Evolutionary conservation across 192 early-diverging fungal genomes (phyloP), one percentile per base, ranked within the genome.

Genomic region (Umbelopsis sp.): DNA sequence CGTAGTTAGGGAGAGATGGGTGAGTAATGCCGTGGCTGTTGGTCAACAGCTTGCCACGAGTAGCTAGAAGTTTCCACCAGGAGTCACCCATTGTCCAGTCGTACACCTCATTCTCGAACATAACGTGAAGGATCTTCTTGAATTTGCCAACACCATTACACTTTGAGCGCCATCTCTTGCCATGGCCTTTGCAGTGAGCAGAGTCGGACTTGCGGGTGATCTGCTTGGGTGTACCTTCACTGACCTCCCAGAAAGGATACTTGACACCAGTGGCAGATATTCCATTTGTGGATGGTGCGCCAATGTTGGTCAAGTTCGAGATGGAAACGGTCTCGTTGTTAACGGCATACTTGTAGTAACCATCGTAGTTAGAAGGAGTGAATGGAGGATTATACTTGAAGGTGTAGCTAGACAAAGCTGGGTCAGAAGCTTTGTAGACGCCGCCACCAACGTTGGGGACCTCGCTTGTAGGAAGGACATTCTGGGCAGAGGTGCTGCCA

Each of bases 31-130:
- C 52, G 26, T 54, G 52, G 52, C 52, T 54, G 52, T 54, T 54
- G 6, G 52, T 54, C 52, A 54, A 54, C 52, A 29, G n/a, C 52
- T 54, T 54, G 4, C 52, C 52, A 54, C 52, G 52, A 25, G 52
- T 54, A 20, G 52, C 52, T 29, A 54, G 52, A 21, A 54, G 52
- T 29, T 54, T 21, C 52, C 26, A 54, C 21, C 26, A 54, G 21
- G 52, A 54, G 26, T 54, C 52, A 54, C 26, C 26, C 52, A 54
- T 54, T 29, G 52, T 54, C 52, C 52, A 54, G 52, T 29, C 52
- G 52, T 54, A 54, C 5, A 54, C 52, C 52, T 54, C 52, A 54
- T 54, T 54, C 52, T 54, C 52, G 52, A 54, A 54, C 21, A 54
- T 54, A 5, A 54, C 20, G 52, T 54, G 52, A 21, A 54, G 52